Base-by-base conservation (phyloP, 1,139 yeast genomes). In the Suhomyces anneliseae region DNA sequence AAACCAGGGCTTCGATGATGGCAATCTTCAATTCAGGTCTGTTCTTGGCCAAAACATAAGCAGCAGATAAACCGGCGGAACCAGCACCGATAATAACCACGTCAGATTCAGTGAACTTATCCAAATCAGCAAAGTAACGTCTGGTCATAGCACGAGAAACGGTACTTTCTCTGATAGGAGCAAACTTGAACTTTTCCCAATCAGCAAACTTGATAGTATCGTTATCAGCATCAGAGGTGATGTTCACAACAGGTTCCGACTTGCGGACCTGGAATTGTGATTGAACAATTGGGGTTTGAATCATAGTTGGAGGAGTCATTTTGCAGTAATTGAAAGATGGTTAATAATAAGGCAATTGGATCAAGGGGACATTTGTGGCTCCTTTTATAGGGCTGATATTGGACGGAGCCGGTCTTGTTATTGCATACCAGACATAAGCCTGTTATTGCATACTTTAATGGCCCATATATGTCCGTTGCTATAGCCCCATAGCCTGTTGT, bases 141-240 rank as follows among this genome's bases (percentile, higher is more conserved):
- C 72, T 76, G 43, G 92, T 85, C 93, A 87, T 86, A 35, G 93
- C 93, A 52, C 93, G 77, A n/a, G 92, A 84, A 34, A 86, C 92
- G 4, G 87, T 82, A 8, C 90, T 82, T 68, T 86, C 93, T 52
- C 92, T 77, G 57, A 86, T 86, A 50, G 90, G 90, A 26, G 82
- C 79, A 65, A 86, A 86, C 54, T 75, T 70, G 69, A 86, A 86
- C 38, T 74, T 70, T 31, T 83, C 81, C 92, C 92, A 85, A 63
- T 84, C 85, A 14, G 74, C 76, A 51, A 72, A 72, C 66, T 44
- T 44, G 24, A 57, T 54, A 7, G 50, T 40, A 35, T 51, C 49
- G 36, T 57, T 57, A 11, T 53, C 57, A 27, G 57, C 56, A 31
- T 45, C 46, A 24, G 58, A 46, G 36, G 47, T 38, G 11, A 51